Base-by-base conservation (phyloP, 495 filamentous ascomycete species). In the Trichoderma gamsii region DNA sequence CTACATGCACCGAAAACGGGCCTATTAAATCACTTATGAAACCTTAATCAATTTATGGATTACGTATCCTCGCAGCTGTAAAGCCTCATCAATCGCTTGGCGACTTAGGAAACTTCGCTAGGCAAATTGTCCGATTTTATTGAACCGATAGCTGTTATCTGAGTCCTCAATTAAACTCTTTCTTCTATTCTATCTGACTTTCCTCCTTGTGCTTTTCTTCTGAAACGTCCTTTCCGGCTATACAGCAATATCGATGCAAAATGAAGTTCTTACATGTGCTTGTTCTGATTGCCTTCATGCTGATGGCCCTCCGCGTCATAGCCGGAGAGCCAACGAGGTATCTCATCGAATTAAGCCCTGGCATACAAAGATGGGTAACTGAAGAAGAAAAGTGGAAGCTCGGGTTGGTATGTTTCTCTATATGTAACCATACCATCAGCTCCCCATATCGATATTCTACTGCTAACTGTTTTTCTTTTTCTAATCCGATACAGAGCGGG, bases 361-460 rank as follows among this genome's bases (percentile, higher is more conserved):
- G 90, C 68, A 84, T 92, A 71, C 92, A 87, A 27, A 78, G 81
- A 79, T 96, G 91, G 90, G 88, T 97, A 29, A 94, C 90, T 0
- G 94, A 99, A 72, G 92, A 97, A 38, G 88, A 97, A 79, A 99
- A 99, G 79, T 97, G 96, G 90, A 86, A 85, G 71, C 80, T 98
- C 69, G 88, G 90, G 76, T 81, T 93, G 71, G 92, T 97, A 85
- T 67, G 88, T 78, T 29, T 69, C 66, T 56, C 67, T 38, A 16
- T 29, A 7, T 69, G 3, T 29, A 61, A n/a, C 18, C 35, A 51
- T 13, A 35, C 29, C 41, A 29, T 46, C 65, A 61, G 25, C 21
- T 7, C 38, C 38, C 44, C 13, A 32, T 21, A 66, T 38, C 64
- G 51, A 49, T 18, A 12, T 5, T n/a, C 1, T 9, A 2, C 5